phyloP scores from a whole-genome alignment of 768 basidiomycete species.

The Leucocoprinus leucothites region DNA sequence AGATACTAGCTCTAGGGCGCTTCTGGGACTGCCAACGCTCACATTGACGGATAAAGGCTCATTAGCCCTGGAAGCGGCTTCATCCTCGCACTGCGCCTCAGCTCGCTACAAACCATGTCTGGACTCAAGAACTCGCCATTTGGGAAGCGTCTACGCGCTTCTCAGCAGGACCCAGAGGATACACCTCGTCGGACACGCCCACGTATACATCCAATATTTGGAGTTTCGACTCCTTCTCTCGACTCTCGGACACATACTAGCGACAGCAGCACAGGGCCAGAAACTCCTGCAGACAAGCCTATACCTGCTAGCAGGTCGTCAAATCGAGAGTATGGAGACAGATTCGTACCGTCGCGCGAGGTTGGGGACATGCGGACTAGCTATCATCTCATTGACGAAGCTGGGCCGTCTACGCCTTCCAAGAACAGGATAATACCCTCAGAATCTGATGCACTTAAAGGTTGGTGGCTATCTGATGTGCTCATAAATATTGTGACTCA shows the following conservation, averaged over 20 bases:
- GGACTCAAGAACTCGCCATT: conserved; percentile 83
- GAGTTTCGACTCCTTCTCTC: conserved; percentile 52
- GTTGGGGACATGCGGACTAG: conserved; percentile 61
- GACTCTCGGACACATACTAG: conserved; percentile 53
- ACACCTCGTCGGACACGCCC: conserved; percentile 23
- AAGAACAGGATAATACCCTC: conserved; percentile 63
- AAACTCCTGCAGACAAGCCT: conserved; percentile 32
- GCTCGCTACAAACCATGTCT: conserved; percentile 43
- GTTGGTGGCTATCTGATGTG: conserved; percentile 27
- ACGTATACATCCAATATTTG: conserved; percentile 45
- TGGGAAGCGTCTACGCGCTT: conserved; percentile 76
- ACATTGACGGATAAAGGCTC: too few relatives aligned
- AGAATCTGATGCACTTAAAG: conserved; percentile 77
- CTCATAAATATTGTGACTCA: neutral
- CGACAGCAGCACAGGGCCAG: conserved; percentile 48
- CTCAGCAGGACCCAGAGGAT: conserved; percentile 60
- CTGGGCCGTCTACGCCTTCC: conserved; percentile 52
- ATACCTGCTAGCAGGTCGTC: neutral
- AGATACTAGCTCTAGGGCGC: too few relatives aligned
- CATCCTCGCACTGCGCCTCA: neutral
- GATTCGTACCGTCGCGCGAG: conserved; percentile 70
- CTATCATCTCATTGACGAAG: conserved; percentile 62
- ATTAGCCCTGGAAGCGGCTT: too few relatives aligned
- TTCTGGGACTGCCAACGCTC: too few relatives aligned
- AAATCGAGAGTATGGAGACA: conserved; percentile 48